Evolutionary conservation across 805 yeast genomes (phyloP).

Genomic region (Pichia paraexigua): DNA sequence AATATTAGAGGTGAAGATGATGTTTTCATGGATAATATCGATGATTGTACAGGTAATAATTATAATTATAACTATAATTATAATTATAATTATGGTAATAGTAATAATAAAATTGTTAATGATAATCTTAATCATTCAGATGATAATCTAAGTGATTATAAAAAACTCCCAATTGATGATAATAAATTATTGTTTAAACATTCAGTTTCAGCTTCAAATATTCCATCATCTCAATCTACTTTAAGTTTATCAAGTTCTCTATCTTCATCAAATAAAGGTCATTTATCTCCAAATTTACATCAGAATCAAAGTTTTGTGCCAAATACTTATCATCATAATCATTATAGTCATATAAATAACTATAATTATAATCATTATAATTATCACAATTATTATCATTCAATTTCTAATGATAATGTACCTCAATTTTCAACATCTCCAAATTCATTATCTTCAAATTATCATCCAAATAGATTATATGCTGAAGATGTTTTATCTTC

Average conservation of each 20-base stretch:
- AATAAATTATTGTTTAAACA: not conserved
- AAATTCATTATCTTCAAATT: slow-evolving; percentile 4
- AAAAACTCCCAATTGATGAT: slow-evolving; percentile 1
- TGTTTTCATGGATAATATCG: slow-evolving; percentile 17
- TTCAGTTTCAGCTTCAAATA: slow-evolving; percentile 16
- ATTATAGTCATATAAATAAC: not conserved
- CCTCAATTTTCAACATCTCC: slow-evolving; percentile 10
- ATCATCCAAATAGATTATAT: slow-evolving; percentile 8
- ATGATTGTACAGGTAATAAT: slow-evolving; percentile 1
- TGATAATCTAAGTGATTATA: not conserved
- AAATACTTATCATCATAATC: not conserved
- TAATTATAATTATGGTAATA: slow-evolving; percentile 5
- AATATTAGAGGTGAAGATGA: slow-evolving; percentile 23
- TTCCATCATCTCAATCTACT: slow-evolving; percentile 11
- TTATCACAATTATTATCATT: slow-evolving; percentile 4
- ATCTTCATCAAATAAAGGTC: slow-evolving; percentile 4
- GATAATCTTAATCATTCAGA: too few species aligned
- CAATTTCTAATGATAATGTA: not conserved
- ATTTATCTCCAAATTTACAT: slow-evolving; percentile 1
- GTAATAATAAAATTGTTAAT: slow-evolving; percentile 5
- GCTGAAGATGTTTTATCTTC: slow-evolving; percentile 5
- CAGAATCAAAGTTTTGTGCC: slow-evolving; percentile 2
- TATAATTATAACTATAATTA: too few species aligned
- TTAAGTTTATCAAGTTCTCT: slow-evolving; percentile 9
- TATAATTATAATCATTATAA: slow-evolving; percentile 5